These are phyloP conservation scores for Hanseniaspora pseudoguilliermondii DNA, from an alignment of 805 yeast species.

Conservation along the genomic window DNA sequence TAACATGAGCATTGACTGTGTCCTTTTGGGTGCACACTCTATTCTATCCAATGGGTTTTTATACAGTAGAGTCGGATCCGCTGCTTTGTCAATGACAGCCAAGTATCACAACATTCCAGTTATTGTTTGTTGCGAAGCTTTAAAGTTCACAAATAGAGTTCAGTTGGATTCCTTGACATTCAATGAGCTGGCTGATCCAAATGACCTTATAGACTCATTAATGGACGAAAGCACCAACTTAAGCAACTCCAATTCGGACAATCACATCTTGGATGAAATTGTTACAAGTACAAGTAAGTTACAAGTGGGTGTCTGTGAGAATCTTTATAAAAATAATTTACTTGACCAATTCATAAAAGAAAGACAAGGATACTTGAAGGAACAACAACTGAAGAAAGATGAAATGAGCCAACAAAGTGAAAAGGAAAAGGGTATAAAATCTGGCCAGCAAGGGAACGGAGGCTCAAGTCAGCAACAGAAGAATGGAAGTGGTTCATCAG, in stretches of 20 bases:
- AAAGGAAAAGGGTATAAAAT: slow-evolving; percentile 21
- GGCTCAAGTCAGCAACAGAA: slow-evolving; percentile 16
- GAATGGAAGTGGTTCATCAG: slow-evolving; percentile 18
- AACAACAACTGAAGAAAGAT: slow-evolving; percentile 21
- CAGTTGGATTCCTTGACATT: slow-evolving; percentile 91
- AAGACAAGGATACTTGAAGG: slow-evolving; percentile 12
- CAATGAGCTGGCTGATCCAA: slow-evolving; percentile 77
- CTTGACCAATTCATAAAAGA: slow-evolving; percentile 49
- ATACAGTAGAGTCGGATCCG: slow-evolving; percentile 89
- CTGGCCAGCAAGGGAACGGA: slow-evolving; percentile 13
- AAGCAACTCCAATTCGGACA: background rate
- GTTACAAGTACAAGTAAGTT: background rate
- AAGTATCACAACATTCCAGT: slow-evolving; percentile 84
- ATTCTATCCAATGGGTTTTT: slow-evolving; percentile 90
- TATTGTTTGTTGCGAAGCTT: slow-evolving; percentile 85
- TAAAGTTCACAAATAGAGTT: slow-evolving; percentile 88
- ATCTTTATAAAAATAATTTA: slow-evolving; percentile 37
- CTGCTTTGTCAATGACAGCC: slow-evolving; percentile 83
- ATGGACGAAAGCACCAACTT: slow-evolving; percentile 29
- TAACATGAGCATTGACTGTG: slow-evolving; percentile 69
- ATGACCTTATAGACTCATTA: slow-evolving; percentile 49
- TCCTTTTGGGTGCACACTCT: slow-evolving; percentile 92
- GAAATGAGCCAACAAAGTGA: slow-evolving; percentile 20
- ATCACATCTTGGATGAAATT: slow-evolving; percentile 6
- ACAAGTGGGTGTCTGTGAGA: slow-evolving; percentile 9